Evolutionary conservation across 257 asterid genomes (phyloP).

Genomic region (Scutellaria barbata): DNA sequence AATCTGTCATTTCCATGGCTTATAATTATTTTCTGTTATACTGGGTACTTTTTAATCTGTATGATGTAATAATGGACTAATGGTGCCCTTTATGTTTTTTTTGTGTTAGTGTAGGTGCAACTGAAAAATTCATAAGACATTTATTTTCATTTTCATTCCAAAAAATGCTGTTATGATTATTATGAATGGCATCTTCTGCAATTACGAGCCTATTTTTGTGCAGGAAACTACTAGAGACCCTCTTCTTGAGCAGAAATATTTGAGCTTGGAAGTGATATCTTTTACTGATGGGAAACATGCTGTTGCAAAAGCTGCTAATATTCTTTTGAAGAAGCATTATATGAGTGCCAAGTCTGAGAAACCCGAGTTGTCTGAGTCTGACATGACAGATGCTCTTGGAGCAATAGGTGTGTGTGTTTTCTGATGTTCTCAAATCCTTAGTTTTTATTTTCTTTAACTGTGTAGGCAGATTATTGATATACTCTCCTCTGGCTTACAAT

Average conservation of each 20-base stretch:
- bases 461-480: not conserved
- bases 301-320: slow-evolving; percentile 81
- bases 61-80: not conserved
- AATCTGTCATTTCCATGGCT: not conserved
- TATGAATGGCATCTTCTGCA: slow-evolving; percentile 32
- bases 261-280: slow-evolving; percentile 73
- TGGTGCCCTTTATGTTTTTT: not conserved
- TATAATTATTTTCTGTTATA: not conserved
- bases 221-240: slow-evolving; percentile 50
- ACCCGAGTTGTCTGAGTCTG: slow-evolving; percentile 67
- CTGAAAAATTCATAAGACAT: not conserved
- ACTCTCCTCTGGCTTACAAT: slow-evolving; percentile 7
- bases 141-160: not conserved
- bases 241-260: slow-evolving; percentile 44
- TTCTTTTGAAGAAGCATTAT: slow-evolving; percentile 63
- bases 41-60: not conserved
- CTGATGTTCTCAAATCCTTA: slow-evolving; percentile 13
- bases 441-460: slow-evolving; percentile 2
- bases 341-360: slow-evolving; percentile 44
- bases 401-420: slow-evolving; percentile 58
- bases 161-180: slow-evolving; percentile 13
- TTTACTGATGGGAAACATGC: slow-evolving; percentile 83
- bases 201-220: slow-evolving; percentile 24
- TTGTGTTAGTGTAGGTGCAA: not conserved
- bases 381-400: slow-evolving; percentile 68